A percentile compares a stretch with the other conserved stretches of the same genome.
These are phyloP conservation scores for Yarrowia galli DNA, from an alignment of 1,139 yeast genomes.

Conservation along the genomic window DNA sequence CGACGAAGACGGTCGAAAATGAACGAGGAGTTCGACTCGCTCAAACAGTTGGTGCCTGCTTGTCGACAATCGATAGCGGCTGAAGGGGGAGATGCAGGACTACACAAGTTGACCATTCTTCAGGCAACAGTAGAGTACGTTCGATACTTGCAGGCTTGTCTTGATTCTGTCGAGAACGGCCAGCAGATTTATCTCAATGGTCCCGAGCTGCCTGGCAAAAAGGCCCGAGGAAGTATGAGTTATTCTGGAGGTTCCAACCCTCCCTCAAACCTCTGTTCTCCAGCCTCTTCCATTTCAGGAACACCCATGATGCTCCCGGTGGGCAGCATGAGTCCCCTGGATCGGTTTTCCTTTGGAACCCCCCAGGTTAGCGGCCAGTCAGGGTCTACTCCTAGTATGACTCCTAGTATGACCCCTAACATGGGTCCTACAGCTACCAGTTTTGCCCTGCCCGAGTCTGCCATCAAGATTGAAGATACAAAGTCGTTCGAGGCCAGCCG, in stretches of 20 bases:
- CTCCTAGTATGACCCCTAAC: conserved; percentile 6
- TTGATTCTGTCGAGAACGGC: conserved; percentile 43
- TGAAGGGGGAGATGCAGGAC: conserved; percentile 59
- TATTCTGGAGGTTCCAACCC: conserved; percentile 27
- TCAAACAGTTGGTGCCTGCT: conserved; percentile 79
- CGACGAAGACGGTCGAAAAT: conserved; percentile 79
- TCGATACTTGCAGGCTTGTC: conserved; percentile 62
- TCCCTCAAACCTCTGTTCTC: conserved; percentile 26
- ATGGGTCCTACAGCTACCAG: conserved; percentile 8
- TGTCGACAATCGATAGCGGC: conserved; percentile 59
- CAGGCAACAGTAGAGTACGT: conserved; percentile 85
- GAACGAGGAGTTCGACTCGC: conserved; percentile 82
- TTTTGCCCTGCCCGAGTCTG: conserved; percentile 24
- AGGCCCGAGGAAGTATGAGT: conserved; percentile 14
- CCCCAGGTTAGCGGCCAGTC: conserved; percentile 25
- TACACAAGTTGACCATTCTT: conserved; percentile 80
- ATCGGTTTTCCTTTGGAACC: conserved; percentile 23
- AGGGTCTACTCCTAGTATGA: conserved; percentile 10
- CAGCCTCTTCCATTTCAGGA: conserved; percentile 18
- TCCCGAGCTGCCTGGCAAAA: conserved; percentile 31
- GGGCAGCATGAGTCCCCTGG: conserved; percentile 18
- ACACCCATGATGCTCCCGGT: conserved; percentile 32
- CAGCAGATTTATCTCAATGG: conserved; percentile 38
- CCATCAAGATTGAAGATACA: conserved; percentile 31
- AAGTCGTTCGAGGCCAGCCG: conserved; percentile 33